Conservation (phyloP, 306 rosid species). For the Benincasa hispida region DNA sequence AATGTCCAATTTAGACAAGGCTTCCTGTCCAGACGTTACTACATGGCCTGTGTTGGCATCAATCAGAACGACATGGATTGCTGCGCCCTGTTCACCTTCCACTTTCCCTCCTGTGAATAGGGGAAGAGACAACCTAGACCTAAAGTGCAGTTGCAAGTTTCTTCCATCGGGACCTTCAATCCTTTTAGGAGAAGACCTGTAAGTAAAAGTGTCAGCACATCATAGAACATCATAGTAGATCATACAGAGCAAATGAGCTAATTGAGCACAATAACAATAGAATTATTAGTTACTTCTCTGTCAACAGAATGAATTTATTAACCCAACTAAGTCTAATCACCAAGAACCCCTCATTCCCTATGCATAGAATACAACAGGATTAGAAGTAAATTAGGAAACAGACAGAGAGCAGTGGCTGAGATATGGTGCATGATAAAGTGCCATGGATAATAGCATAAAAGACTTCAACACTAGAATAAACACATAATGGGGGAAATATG, state of each 20-base stretch:
- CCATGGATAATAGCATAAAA: not conserved
- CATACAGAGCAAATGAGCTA: not conserved
- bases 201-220: conserved; percentile 14
- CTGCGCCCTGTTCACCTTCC: conserved; percentile 99
- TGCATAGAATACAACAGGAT: not conserved
- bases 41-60: conserved; percentile 46
- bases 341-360: not conserved
- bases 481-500: not conserved
- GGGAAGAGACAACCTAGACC: conserved; percentile 85
- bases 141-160: conserved; percentile 72
- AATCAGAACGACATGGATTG: conserved; percentile 71
- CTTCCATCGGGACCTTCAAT: conserved; percentile 91
- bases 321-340: not conserved
- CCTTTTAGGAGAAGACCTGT: conserved; percentile 92
- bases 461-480: not conserved
- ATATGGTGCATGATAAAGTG: not conserved
- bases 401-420: not conserved
- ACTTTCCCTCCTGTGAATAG: conserved; percentile 98
- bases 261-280: not conserved
- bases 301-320: not conserved
- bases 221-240: not conserved
- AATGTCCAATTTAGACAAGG: conserved; percentile 65
- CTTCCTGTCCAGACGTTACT: conserved; percentile 69
- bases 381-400: not conserved
- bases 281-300: not conserved